Evolutionary conservation across 441 rosid genomes (phyloP), one percentile per base, ranked within the genome.

Genomic region (Biscutella auriculata): DNA sequence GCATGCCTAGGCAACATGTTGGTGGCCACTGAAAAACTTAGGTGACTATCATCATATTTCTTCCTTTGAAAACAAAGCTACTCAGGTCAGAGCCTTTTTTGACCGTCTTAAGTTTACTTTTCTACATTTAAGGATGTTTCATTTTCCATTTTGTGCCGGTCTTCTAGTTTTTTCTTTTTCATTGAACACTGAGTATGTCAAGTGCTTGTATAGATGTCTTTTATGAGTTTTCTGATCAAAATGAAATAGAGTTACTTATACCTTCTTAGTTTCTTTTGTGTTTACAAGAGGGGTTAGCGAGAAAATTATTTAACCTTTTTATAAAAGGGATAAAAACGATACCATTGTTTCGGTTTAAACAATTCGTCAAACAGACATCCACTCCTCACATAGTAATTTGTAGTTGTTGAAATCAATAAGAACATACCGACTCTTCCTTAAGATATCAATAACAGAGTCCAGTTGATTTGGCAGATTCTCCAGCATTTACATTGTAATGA

Each of bases 1-100:
- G 77, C 58, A 48, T 42, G 36, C 57, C 86, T 14, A 77, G 67
- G 69, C 79, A 79, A 70, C 75, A 68, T 45, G 73, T 78, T 13
- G 74, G 85, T 51, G 70, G 81, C 54, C 68, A 69, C 64, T 79
- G 71, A 76, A 30, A 10, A 19, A 9, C 48, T 26, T 3, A 3
- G 30, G 39, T 15, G 6, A 21, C 35, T 30, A 13, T 39, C 21
- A 48, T 30, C 26, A 52, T 19, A 12, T 14, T 53, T 30, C 32
- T 26, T 14, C 14, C 6, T 34, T 30, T 53, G 27, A 43, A 25
- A 15, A 42, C 53, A 8, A 34, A 11, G 13, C 0, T 57, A 4
- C 62, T 12, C 19, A 34, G 61, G 62, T 30, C 57, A 53, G 39
- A 36, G 40, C 36, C 21, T 39, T 43, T 64, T 23, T 50, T 48